A percentile compares a stretch with the other conserved stretches of the same genome.
These are phyloP conservation scores for Jaltomata sinuosa DNA, from an alignment of 257 asterid genomes.

Conservation along the genomic window DNA sequence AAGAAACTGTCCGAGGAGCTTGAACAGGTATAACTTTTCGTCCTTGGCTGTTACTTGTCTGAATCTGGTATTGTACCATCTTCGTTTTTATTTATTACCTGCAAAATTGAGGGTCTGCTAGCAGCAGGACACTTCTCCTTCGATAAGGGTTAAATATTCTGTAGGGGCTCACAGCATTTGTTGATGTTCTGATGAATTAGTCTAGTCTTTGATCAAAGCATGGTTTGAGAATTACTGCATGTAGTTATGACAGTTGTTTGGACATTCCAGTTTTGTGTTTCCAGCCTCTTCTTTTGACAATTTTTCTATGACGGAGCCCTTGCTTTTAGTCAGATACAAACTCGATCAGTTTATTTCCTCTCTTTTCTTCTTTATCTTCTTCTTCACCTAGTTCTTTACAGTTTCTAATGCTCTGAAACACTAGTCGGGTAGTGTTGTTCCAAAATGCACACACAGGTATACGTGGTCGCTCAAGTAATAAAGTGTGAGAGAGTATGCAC, in stretches of 20 bases:
- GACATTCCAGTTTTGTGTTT: not conserved
- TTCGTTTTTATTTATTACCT: not conserved
- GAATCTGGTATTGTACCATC: not conserved
- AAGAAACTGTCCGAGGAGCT: constrained; percentile 40
- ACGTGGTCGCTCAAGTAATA: not conserved
- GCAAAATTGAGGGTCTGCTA: not conserved
- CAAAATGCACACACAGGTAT: not conserved
- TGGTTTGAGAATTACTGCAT: not conserved
- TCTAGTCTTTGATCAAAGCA: not conserved
- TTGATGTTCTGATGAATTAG: not conserved
- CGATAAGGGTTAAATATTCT: not conserved
- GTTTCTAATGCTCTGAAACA: not conserved
- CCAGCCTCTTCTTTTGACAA: not conserved
- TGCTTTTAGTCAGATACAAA: not conserved
- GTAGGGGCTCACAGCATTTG: not conserved
- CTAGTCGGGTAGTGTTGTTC: not conserved
- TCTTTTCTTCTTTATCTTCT: not conserved
- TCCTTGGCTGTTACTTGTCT: not conserved
- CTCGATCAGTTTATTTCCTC: not conserved
- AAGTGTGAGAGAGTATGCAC: not conserved
- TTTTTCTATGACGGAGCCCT: not conserved
- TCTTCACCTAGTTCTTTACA: not conserved
- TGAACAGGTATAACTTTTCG: constrained; percentile 42
- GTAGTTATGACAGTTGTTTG: not conserved
- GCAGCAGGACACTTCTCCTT: not conserved